Conservation (phyloP, 306 rosid genomes). For the Cucurbita moschata region DNA sequence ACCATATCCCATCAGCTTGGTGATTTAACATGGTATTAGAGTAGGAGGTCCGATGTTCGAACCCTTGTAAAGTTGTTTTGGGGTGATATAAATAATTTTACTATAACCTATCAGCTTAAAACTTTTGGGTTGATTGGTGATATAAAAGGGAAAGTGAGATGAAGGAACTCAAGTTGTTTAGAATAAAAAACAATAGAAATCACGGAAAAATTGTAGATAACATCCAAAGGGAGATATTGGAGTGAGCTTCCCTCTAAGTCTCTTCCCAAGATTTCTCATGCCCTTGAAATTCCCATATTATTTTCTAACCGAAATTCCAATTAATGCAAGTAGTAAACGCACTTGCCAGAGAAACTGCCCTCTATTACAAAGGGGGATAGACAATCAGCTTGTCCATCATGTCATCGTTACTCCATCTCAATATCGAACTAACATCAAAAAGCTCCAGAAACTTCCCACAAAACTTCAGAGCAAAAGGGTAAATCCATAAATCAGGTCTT, state of each 20-base stretch:
- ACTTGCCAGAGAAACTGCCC: neutral
- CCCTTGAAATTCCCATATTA: neutral
- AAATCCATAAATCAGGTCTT: neutral
- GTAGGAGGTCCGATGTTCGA: no score
- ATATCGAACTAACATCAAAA: neutral
- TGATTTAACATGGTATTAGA: no score
- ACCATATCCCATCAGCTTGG: no score
- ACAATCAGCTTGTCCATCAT: neutral
- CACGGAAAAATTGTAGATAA: neutral
- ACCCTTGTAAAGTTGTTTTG: no score
- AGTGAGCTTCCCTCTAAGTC: neutral
- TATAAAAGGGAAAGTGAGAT: neutral
- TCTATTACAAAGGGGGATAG: neutral
- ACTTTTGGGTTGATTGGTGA: no score
- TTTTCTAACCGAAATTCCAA: neutral
- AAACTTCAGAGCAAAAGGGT: neutral
- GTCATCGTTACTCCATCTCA: neutral
- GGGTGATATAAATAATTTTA: no score
- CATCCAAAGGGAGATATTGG: neutral
- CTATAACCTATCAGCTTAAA: no score
- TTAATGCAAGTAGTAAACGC: neutral
- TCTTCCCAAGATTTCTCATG: neutral
- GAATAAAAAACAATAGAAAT: neutral
- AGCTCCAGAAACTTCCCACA: neutral
- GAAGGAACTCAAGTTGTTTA: neutral